These are phyloP conservation scores for Penicillium digitatum DNA, from an alignment of 2,329 filamentous ascomycete genomes.

Conservation along the genomic window DNA sequence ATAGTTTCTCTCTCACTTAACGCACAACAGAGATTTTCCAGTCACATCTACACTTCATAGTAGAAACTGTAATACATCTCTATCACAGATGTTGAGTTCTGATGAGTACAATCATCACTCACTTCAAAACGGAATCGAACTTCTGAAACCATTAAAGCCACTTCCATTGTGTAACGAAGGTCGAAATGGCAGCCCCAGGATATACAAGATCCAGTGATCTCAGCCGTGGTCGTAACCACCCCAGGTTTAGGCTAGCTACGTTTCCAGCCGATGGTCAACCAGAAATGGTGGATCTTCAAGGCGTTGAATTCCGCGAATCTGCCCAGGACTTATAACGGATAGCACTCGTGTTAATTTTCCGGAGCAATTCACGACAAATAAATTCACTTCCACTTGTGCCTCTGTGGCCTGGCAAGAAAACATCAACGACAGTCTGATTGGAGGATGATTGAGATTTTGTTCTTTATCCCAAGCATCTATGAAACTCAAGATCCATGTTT, in stretches of 20 bases:
- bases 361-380: constrained; percentile 4
- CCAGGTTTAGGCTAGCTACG: constrained; percentile 5
- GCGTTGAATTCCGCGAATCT: constrained; percentile 4
- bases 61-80: too few species aligned
- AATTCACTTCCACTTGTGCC: constrained; percentile 4
- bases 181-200: not conserved
- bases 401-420: constrained; percentile 1
- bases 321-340: not conserved
- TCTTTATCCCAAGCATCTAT: too few species aligned
- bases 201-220: constrained; percentile 10
- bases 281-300: not conserved
- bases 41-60: too few species aligned
- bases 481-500: too few species aligned
- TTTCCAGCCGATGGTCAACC: constrained; percentile 4
- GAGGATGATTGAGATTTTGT: too few species aligned
- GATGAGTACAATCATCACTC: constrained; percentile 9
- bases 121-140: not conserved
- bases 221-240: constrained; percentile 7
- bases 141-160: constrained; percentile 8
- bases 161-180: constrained; percentile 2
- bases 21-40: too few species aligned
- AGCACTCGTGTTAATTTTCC: constrained; percentile 5
- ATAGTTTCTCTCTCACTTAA: too few species aligned
- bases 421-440: not conserved
- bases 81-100: too few species aligned